Evolutionary conservation across 805 yeast species (phyloP), one percentile per base, ranked within the genome.

Genomic region (Saccharomycopsis sp.): DNA sequence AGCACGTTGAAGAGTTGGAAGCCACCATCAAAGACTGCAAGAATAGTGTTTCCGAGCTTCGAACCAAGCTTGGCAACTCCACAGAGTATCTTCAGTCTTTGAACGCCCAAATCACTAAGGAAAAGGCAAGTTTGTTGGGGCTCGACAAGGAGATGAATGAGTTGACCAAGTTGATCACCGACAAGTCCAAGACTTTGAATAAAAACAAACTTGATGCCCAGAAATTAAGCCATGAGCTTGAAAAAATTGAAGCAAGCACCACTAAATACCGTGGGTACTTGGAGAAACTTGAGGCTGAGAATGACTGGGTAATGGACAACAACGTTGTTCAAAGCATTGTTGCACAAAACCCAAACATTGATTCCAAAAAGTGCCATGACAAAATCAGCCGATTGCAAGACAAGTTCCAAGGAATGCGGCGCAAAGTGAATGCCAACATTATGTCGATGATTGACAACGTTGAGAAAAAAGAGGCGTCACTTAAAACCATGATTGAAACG

Each of bases 361-460:
- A 85, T 51, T 56, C 85, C 16, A 73, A 68, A 6, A 79, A 79
- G 45, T 71, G 79, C 50, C 73, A 75, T 48, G 71, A 68, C 17
- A 72, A 79, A 48, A 70, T 77, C 30, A 60, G 61, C 9, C 68
- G 71, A 35, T 68, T 85, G 49, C 63, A 69, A 15, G 80, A 71
- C 23, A 69, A 76, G 47, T 75, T 77, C 53, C 69, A 74, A 41
- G 73, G 73, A 4, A 75, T 89, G 82, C 80, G 73, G 60, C 70
- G 86, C 42, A 84, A 79, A 49, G 94, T 88, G 13, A 86, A 87
- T 52, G 69, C 80, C 2, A 82, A 87, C 53, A 85, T 86, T 48
- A 83, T 83, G 94, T 78, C 78, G 52, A 83, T 82, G 82, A 84
- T 86, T 48, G 96, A 87, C 53, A 85, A 77, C 50, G 94, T 85